phyloP scores from a whole-genome alignment of 345 rosid genomes.

The Jatropha curcas region DNA sequence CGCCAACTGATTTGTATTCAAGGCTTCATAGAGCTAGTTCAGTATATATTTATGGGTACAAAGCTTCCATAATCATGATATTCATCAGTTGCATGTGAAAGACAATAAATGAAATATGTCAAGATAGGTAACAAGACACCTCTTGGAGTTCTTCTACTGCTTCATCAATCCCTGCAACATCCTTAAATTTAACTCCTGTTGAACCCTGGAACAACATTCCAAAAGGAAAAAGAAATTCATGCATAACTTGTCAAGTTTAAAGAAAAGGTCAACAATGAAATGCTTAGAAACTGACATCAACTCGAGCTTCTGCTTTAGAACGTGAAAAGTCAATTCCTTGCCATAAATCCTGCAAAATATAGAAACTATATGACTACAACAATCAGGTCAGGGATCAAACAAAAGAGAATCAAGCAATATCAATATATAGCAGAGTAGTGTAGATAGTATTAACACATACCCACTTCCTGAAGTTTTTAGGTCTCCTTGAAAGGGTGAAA shows the following conservation, averaged over 20 bases:
- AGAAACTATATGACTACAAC: conserved; percentile 17
- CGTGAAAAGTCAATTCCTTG: conserved; percentile 95
- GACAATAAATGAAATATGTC: neutral
- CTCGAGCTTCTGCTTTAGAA: conserved; percentile 98
- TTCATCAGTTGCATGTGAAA: neutral
- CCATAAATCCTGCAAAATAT: conserved; percentile 76
- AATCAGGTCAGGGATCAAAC: neutral
- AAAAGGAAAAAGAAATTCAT: conserved; percentile 23
- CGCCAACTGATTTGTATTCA: neutral
- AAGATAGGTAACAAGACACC: conserved; percentile 42
- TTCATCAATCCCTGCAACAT: conserved; percentile 97
- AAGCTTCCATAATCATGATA: neutral
- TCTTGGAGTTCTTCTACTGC: conserved; percentile 98
- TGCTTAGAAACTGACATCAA: conserved; percentile 63
- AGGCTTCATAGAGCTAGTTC: neutral
- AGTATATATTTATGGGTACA: neutral
- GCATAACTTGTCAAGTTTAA: conserved; percentile 7
- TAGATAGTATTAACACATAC: conserved; percentile 41
- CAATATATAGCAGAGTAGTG: conserved; percentile 12
- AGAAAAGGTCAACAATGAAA: conserved; percentile 4
- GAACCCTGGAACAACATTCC: conserved; percentile 61
- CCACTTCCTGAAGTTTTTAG: conserved; percentile 97
- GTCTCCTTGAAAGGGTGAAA: conserved; percentile 87
- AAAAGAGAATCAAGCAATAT: neutral
- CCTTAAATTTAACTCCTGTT: conserved; percentile 86